These are phyloP conservation scores for Aspergillus sclerotioniger DNA, from an alignment of 495 filamentous ascomycete genomes.

Conservation along the genomic window DNA sequence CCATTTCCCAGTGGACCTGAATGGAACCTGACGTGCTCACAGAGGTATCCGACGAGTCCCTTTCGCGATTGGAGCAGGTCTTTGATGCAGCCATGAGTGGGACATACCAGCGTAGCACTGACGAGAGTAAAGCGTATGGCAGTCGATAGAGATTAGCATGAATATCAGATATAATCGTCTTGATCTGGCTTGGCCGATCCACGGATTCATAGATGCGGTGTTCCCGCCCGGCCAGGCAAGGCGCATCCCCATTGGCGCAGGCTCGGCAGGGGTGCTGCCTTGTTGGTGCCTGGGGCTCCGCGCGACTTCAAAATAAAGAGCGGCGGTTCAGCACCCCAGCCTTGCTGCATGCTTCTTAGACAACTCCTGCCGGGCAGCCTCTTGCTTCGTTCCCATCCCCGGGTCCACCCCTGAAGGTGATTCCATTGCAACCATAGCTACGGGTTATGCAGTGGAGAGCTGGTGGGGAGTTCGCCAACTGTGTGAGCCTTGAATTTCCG, in stretches of 20 bases:
- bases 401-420: conserved; percentile 16
- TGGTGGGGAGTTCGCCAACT: conserved; percentile 22
- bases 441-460: conserved; percentile 22
- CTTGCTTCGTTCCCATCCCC: conserved; percentile 20
- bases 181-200: conserved; percentile 1
- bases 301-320: conserved; percentile 7
- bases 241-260: background rate
- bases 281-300: conserved; percentile 8
- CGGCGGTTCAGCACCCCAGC: conserved; percentile 4
- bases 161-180: background rate
- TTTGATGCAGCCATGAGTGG: conserved; percentile 42
- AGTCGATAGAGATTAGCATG: conserved; percentile 22
- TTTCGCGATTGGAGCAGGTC: conserved; percentile 38
- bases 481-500: conserved; percentile 18
- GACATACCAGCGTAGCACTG: conserved; percentile 33
- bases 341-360: conserved; percentile 37
- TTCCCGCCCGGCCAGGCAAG: background rate
- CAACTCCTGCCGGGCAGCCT: conserved; percentile 24
- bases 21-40: conserved; percentile 26
- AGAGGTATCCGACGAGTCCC: conserved; percentile 48
- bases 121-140: conserved; percentile 41
- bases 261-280: background rate
- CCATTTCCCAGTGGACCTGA: background rate
- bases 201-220: conserved; percentile 4
- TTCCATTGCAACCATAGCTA: conserved; percentile 11